A percentile compares a stretch with the other conserved stretches of the same genome.
These are phyloP conservation scores for Globisporangium polare DNA, from an alignment of 352 stramenopile species.

Conservation along the genomic window DNA sequence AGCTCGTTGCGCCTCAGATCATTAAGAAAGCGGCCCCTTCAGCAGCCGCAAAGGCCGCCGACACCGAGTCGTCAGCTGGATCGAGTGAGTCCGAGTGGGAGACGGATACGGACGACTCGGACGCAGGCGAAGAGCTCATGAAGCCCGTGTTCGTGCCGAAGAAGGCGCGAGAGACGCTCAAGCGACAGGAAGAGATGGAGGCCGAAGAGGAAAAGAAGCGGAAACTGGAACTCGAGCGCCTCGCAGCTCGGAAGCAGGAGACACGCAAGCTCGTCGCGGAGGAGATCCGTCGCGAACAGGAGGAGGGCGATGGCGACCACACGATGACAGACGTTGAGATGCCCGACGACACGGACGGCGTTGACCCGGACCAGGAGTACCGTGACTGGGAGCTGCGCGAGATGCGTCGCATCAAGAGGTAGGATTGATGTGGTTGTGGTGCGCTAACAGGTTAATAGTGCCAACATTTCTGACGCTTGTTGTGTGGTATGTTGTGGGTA, in stretches of 20 bases:
- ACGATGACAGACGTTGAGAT: conserved; percentile 81
- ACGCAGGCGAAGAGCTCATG: conserved; percentile 69
- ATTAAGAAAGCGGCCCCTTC: conserved; percentile 21
- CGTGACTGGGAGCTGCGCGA: conserved; percentile 93
- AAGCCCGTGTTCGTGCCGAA: conserved; percentile 93
- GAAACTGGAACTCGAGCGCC: conserved; percentile 40
- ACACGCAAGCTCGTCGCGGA: conserved; percentile 73
- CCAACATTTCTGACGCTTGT: not conserved
- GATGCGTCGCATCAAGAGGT: conserved; percentile 90
- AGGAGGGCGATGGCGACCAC: conserved; percentile 34
- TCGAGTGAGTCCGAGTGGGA: conserved; percentile 71
- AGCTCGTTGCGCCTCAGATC: conserved; percentile 33
- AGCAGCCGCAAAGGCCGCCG: not conserved
- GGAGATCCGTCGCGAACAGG: conserved; percentile 66
- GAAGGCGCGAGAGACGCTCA: conserved; percentile 81
- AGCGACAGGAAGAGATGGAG: conserved; percentile 71
- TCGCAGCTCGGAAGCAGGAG: conserved; percentile 58
- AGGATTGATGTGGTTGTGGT: not conserved
- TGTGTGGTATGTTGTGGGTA: not conserved
- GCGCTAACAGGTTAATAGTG: too few relatives aligned
- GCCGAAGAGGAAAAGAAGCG: conserved; percentile 63
- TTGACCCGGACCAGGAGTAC: conserved; percentile 89
- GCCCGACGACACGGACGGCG: conserved; percentile 86
- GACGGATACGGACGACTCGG: conserved; percentile 77
- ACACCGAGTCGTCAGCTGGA: conserved; percentile 37